Evolutionary conservation across 345 rosid genomes (phyloP), one percentile per base, ranked within the genome.

Genomic region (Iberis pinnata): DNA sequence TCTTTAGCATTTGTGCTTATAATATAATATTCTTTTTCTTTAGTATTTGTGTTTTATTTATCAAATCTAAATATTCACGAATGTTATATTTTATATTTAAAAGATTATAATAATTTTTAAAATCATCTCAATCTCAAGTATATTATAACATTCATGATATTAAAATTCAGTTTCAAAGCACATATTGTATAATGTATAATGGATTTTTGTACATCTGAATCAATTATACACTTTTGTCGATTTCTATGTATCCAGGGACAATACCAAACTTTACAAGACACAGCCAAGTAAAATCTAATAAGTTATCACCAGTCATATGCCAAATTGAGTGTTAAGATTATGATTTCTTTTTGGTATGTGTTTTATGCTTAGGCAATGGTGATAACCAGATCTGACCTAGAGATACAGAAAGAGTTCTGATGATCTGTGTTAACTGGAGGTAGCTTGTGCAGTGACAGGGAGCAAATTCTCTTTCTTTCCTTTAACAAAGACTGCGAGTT

Each of bases 401-500:
- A 64, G 29, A 56, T 49, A 56, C 45, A 49, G 15, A 22, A 22
- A 22, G 25, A 22, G 25, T n/a, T n/a, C 25, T 22, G 25, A 22
- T 22, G 26, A 43, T 42, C 41, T 17, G 70, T 36, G 27, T 37
- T 66, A 65, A 37, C 42, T 51, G 35, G 65, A 66, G 65, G 61
- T 67, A 65, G 61, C 71, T 39, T 68, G 75, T 60, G 80, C 53
- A 1, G 86, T 82, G 24, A 79, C 53, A 1, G 86, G 83, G 24
- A 79, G 75, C 58, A 83, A 61, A 22, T 80, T 53, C 66, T 52
- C 80, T 75, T 81, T 82, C 56, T 75, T 72, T 53, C 88, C 82
- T 64, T 18, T 61, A 40, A 93, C 67, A 63, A 93, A 93, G 13
- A 52, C 32, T 8, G 65, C 45, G 18, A 93, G 90, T 56, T 93